A percentile compares a stretch with the other conserved stretches of the same genome.
phyloP scores from a whole-genome alignment of 2,329 filamentous ascomycete species.

The Ophiostoma fasciatum region DNA sequence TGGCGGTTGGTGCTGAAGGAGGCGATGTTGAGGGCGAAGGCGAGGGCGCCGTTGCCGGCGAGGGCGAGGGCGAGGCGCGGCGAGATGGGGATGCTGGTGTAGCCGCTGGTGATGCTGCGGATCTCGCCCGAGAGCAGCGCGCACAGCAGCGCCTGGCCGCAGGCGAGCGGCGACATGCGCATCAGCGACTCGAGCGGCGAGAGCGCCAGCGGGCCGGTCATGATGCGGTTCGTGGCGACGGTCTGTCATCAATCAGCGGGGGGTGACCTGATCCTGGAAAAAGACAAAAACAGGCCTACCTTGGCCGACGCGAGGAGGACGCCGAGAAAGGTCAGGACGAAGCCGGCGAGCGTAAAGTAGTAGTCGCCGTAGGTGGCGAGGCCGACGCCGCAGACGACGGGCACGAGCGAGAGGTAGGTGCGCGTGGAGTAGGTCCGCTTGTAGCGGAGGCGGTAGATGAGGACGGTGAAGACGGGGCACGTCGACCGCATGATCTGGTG shows the following conservation, averaged over 20 bases:
- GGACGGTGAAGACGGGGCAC: conserved; percentile 44
- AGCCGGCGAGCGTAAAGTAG: conserved; percentile 43
- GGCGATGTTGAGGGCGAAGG: conserved; percentile 39
- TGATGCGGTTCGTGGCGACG: conserved; percentile 47
- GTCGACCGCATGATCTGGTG: conserved; percentile 50
- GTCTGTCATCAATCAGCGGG: no score
- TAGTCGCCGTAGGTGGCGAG: conserved; percentile 48
- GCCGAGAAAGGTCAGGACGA: conserved; percentile 37
- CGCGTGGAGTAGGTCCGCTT: conserved; percentile 36
- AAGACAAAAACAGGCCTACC: conserved; percentile 20
- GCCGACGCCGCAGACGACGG: conserved; percentile 43
- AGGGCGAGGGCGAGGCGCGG: conserved; percentile 23
- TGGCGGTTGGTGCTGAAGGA: conserved; percentile 43
- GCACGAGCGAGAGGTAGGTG: conserved; percentile 45
- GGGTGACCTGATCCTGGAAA: conserved; percentile 47
- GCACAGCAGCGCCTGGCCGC: conserved; percentile 36
- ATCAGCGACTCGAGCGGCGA: conserved; percentile 45
- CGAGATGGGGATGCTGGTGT: background rate
- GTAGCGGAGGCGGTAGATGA: conserved; percentile 44
- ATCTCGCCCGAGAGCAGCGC: conserved; percentile 38
- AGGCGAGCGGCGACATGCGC: conserved; percentile 46
- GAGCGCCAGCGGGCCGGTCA: conserved; percentile 44
- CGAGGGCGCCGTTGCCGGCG: conserved; percentile 35
- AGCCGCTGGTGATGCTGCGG: conserved; percentile 10
- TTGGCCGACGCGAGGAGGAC: conserved; percentile 41